Percentiles rank a stretch among this genome's conserved stretches.
These are phyloP conservation scores for Cyclanthera cordifolia DNA, from an alignment of 306 rosid species.

Conservation along the genomic window DNA sequence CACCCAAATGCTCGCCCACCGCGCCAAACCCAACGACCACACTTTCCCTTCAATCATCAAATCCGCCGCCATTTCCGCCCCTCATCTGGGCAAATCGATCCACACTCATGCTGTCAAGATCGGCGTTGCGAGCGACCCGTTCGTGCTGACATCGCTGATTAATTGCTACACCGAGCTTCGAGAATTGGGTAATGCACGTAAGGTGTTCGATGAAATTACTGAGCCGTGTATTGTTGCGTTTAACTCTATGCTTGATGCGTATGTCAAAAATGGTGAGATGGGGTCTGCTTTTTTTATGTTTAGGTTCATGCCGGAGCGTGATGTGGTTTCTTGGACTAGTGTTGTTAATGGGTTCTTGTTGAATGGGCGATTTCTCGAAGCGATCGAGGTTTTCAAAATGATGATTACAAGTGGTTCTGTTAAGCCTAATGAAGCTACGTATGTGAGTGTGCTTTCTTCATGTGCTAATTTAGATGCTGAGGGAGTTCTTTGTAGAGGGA, in stretches of 20 bases:
- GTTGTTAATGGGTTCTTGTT: conserved; percentile 45
- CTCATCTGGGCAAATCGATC: conserved; percentile 24
- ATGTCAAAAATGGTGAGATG: conserved; percentile 45
- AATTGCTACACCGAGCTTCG: conserved; percentile 19
- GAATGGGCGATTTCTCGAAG: conserved; percentile 35
- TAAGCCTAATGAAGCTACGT: conserved; percentile 72
- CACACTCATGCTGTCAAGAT: conserved; percentile 50
- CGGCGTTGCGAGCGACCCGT: conserved; percentile 38
- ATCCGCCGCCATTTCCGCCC: conserved; percentile 19
- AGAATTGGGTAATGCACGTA: conserved; percentile 26
- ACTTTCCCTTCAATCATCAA: conserved; percentile 64
- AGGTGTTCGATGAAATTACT: conserved; percentile 67
- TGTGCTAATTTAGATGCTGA: conserved; percentile 42
- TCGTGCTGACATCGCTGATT: conserved; percentile 49
- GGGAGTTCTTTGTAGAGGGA: conserved; percentile 44
- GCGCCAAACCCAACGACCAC: conserved; percentile 42
- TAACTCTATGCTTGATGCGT: conserved; percentile 61
- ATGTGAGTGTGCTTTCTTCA: conserved; percentile 45
- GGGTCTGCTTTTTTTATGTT: conserved; percentile 44
- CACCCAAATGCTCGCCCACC: conserved; percentile 54
- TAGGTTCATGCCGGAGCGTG: conserved; percentile 28
- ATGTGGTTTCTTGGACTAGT: conserved; percentile 69
- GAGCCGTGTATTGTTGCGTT: conserved; percentile 34
- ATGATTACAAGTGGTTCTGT: conserved; percentile 39
- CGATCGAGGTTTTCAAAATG: conserved; percentile 33